These are phyloP conservation scores for Ganoderma boninense DNA, from an alignment of 1,284 basidiomycete genomes.

Conservation along the genomic window DNA sequence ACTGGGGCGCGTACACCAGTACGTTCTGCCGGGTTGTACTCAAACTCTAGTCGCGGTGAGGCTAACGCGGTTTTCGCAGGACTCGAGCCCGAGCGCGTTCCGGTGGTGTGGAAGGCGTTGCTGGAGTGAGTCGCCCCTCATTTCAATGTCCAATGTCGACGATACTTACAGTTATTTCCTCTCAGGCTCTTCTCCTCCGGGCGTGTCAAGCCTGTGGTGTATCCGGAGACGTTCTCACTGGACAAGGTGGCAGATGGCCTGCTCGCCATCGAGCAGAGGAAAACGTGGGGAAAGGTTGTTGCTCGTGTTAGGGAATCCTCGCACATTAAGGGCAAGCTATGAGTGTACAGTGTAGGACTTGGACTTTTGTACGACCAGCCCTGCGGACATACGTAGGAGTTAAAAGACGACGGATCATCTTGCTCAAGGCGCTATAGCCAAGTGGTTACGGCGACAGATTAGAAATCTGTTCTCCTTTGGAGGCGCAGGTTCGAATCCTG, in stretches of 20 bases:
- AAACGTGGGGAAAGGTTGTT: constrained; percentile 95
- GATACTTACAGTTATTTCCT: constrained; percentile 8
- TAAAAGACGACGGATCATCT: not conserved
- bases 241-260: constrained; percentile 73
- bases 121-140: constrained; percentile 59
- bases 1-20: constrained; percentile 87
- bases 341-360: constrained; percentile 1
- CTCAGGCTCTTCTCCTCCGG: constrained; percentile 73
- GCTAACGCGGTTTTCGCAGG: constrained; percentile 47
- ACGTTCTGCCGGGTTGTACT: too few species aligned
- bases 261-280: constrained; percentile 75
- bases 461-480: constrained; percentile 67
- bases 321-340: constrained; percentile 43
- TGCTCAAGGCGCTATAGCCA: constrained; percentile 53
- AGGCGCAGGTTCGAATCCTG: constrained; percentile 79
- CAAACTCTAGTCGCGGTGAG: too few species aligned
- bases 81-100: constrained; percentile 72
- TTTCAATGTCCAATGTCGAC: not conserved
- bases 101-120: constrained; percentile 79
- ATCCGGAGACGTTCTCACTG: constrained; percentile 73
- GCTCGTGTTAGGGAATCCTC: constrained; percentile 65
- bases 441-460: constrained; percentile 70
- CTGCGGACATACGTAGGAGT: not conserved
- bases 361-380: not conserved
- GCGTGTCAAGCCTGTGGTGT: constrained; percentile 77